phyloP scores from a whole-genome alignment of 2,329 filamentous ascomycete species.

The Conoideocrella luteorostrata region DNA sequence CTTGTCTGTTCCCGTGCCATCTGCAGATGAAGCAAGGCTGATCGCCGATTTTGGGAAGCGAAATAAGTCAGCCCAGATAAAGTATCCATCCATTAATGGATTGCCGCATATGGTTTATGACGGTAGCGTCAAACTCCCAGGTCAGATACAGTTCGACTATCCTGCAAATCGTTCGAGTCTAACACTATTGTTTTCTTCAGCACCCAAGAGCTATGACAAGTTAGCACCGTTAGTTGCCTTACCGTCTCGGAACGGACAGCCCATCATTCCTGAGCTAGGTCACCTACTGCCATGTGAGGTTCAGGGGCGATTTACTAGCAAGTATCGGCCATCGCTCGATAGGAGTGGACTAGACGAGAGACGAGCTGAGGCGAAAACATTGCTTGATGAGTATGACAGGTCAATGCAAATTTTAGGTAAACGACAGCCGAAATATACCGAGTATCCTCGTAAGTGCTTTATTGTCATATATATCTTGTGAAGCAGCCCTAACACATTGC shows the following conservation, averaged over 20 bases:
- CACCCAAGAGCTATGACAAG: slow-evolving; percentile 39
- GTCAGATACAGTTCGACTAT: slow-evolving; percentile 10
- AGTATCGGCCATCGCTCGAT: slow-evolving; percentile 33
- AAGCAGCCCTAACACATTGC: neutral
- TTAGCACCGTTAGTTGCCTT: slow-evolving; percentile 36
- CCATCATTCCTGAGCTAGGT: slow-evolving; percentile 32
- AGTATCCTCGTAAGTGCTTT: slow-evolving; percentile 33
- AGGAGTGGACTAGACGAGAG: slow-evolving; percentile 35
- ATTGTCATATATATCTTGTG: neutral
- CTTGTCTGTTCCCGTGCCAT: slow-evolving; percentile 23
- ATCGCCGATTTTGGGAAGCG: slow-evolving; percentile 33
- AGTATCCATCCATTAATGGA: slow-evolving; percentile 32
- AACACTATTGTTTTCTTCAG: slow-evolving; percentile 8
- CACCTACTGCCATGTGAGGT: slow-evolving; percentile 37
- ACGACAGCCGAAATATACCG: slow-evolving; percentile 39
- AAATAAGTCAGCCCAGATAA: slow-evolving; percentile 29
- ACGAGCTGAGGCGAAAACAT: slow-evolving; percentile 30
- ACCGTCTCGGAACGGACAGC: slow-evolving; percentile 31
- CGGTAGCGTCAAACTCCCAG: slow-evolving; percentile 33
- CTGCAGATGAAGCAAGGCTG: slow-evolving; percentile 27
- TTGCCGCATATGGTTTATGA: slow-evolving; percentile 31
- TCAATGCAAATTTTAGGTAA: slow-evolving; percentile 36
- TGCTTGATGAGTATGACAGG: slow-evolving; percentile 35
- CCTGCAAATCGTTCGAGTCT: neutral
- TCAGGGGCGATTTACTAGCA: slow-evolving; percentile 34